A percentile compares a stretch with the other conserved stretches of the same genome.
Conservation (phyloP, 2,329 filamentous ascomycete genomes). For the Nothopassalora personata region DNA sequence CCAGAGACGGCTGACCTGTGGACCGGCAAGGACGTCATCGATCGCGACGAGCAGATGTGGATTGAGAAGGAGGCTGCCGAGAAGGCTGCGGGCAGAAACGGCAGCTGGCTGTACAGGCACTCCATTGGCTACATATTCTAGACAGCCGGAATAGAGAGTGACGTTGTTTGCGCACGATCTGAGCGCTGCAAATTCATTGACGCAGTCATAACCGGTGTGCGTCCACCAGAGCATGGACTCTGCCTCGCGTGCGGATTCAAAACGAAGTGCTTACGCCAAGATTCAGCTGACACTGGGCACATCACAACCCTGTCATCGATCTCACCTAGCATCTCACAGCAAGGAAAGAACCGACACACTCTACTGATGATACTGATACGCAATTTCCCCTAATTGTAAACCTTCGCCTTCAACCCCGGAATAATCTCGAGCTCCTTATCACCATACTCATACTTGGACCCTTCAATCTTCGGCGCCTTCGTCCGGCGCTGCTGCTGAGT, state of each 20-base stretch:
- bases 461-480: constrained; percentile 36
- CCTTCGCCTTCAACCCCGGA: constrained; percentile 26
- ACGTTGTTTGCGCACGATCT: too few species aligned
- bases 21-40: constrained; percentile 56
- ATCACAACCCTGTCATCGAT: too few species aligned
- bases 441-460: constrained; percentile 30
- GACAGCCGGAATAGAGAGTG: not conserved
- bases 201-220: too few species aligned
- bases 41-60: constrained; percentile 48
- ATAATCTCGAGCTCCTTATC: constrained; percentile 36
- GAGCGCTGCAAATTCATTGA: too few species aligned
- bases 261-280: too few species aligned
- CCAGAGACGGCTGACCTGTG: constrained; percentile 53
- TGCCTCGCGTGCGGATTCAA: too few species aligned
- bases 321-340: too few species aligned
- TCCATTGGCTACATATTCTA: constrained; percentile 28
- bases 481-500: constrained; percentile 36
- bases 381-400: constrained; percentile 22
- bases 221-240: too few species aligned
- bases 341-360: too few species aligned
- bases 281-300: too few species aligned
- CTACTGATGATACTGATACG: too few species aligned
- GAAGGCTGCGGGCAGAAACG: constrained; percentile 21
- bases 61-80: constrained; percentile 28
- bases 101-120: constrained; percentile 23